Conservation (phyloP, 768 basidiomycete species). For the Amanita muscaria region DNA sequence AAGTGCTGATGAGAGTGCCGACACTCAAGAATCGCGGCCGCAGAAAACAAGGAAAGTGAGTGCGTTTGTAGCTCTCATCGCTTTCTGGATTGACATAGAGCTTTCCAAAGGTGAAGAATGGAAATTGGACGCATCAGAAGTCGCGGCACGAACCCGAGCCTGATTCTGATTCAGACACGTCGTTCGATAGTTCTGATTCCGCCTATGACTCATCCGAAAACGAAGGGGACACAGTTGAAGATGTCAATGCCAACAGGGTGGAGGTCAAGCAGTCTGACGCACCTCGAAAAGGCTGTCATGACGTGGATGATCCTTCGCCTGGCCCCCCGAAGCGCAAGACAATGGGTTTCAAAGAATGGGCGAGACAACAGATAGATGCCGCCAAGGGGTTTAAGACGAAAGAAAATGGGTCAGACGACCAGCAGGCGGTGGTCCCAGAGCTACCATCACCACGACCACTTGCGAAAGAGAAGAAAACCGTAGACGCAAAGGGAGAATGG, state of each 20-base stretch:
- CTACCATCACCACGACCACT: slow-evolving; percentile 16
- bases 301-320: slow-evolving; percentile 13
- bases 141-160: slow-evolving; percentile 16
- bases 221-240: slow-evolving; percentile 16
- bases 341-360: slow-evolving; percentile 84
- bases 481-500: slow-evolving; percentile 30
- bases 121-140: slow-evolving; percentile 39
- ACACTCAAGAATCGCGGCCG: slow-evolving; percentile 40
- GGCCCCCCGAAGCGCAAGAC: slow-evolving; percentile 28
- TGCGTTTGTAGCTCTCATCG: neutral
- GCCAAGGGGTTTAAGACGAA: slow-evolving; percentile 28
- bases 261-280: slow-evolving; percentile 2
- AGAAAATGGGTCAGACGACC: neutral
- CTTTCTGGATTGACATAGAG: neutral
- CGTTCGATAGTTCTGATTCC: slow-evolving; percentile 75
- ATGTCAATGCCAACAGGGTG: slow-evolving; percentile 16
- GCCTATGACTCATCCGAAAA: slow-evolving; percentile 40
- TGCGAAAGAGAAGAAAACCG: slow-evolving; percentile 35
- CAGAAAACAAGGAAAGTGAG: slow-evolving; percentile 31
- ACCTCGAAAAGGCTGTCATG: too few species aligned
- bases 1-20: slow-evolving; percentile 53
- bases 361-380: slow-evolving; percentile 60
- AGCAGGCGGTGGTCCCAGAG: slow-evolving; percentile 13
- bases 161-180: slow-evolving; percentile 46
- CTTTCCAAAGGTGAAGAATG: slow-evolving; percentile 28